Evolutionary conservation across 2,329 filamentous ascomycete species (phyloP), one percentile per base, ranked within the genome.

Genomic region (Ophiostoma novo-ulmi): DNA sequence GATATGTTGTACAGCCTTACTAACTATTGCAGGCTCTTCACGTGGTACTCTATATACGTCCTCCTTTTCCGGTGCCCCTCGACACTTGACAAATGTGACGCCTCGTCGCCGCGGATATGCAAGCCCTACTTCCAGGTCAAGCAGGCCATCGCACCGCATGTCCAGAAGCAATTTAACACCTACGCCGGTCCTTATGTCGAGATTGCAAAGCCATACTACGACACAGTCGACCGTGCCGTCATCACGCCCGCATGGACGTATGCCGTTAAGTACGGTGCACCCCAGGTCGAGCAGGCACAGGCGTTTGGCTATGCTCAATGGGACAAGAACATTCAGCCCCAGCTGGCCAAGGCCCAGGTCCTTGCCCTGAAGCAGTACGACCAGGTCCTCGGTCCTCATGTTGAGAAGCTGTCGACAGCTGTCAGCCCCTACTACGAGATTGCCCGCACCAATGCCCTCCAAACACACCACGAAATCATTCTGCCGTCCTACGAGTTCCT

Each of bases 171-270:
- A 80, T 98, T 97, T 80, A 83, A 94, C 75, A 80, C 87, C 71
- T 97, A 97, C 77, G 90, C 92, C 35, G 91, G 90, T 6, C 92
- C 93, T 2, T 95, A 97, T 77, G 87, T 97, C 73, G 86, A 94
- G 52, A 81, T 87, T 68, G 89, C 87, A 48, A 88, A 87, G 72
- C 94, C 94, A 0, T 97, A 98, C 80, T 90, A 90, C 77, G 77
- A 87, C 22, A 81, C 82, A 0, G 79, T 88, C 67, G 84, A 90
- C 74, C 85, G 88, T 74, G 81, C 84, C 63, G 82, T 96, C 67
- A 87, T 95, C 76, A 82, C 85, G 3, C 95, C 95, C 0, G 85
- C 87, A 3, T 85, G 88, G 71, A 83, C 81, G 11, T 87, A 92
- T 73, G 87, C 88, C 20, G 87, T 87, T 76, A 88, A 87, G 72